Evolutionary conservation across 495 filamentous ascomycete genomes (phyloP).

Genomic region (Lasiosphaeria miniovina): DNA sequence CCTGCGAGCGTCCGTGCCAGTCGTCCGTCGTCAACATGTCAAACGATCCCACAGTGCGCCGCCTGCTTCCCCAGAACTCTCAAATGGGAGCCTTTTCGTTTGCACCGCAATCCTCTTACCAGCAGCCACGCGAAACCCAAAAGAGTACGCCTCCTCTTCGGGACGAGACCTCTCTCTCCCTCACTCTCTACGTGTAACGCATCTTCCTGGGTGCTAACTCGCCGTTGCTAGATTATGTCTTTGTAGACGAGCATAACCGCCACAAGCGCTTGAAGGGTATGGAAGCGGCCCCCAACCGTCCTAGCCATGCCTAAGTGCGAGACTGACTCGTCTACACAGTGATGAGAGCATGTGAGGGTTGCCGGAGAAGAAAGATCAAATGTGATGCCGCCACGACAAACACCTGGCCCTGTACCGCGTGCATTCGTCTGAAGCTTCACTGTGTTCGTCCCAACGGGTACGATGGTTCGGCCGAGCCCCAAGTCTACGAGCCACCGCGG

Average conservation of each 20-base stretch:
- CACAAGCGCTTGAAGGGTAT: slow-evolving; percentile 96
- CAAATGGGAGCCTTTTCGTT: slow-evolving; percentile 59
- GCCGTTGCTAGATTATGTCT: slow-evolving; percentile 79
- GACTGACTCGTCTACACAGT: slow-evolving; percentile 54
- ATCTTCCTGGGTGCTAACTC: slow-evolving; percentile 2
- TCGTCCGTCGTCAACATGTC: slow-evolving; percentile 37
- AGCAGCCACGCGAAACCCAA: slow-evolving; percentile 61
- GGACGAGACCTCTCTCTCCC: slow-evolving; percentile 11
- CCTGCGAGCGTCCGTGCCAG: slow-evolving; percentile 24
- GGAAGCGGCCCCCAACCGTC: slow-evolving; percentile 8
- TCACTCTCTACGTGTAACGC: slow-evolving; percentile 4
- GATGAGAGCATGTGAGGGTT: slow-evolving; percentile 98
- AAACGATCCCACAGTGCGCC: slow-evolving; percentile 52
- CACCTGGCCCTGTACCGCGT: slow-evolving; percentile 96
- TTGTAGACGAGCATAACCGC: slow-evolving; percentile 98
- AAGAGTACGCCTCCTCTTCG: slow-evolving; percentile 51
- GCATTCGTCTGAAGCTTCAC: slow-evolving; percentile 84
- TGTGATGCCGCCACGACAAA: slow-evolving; percentile 98
- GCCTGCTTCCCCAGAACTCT: slow-evolving; percentile 55
- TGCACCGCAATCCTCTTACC: slow-evolving; percentile 52
- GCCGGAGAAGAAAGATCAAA: slow-evolving; percentile 86
- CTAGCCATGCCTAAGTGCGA: background rate
- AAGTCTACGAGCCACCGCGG: slow-evolving; percentile 45
- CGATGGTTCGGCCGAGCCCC: slow-evolving; percentile 61
- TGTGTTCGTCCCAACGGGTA: slow-evolving; percentile 91